Conservation (phyloP, 2,329 filamentous ascomycete genomes). For the Orbilia quercus region DNA sequence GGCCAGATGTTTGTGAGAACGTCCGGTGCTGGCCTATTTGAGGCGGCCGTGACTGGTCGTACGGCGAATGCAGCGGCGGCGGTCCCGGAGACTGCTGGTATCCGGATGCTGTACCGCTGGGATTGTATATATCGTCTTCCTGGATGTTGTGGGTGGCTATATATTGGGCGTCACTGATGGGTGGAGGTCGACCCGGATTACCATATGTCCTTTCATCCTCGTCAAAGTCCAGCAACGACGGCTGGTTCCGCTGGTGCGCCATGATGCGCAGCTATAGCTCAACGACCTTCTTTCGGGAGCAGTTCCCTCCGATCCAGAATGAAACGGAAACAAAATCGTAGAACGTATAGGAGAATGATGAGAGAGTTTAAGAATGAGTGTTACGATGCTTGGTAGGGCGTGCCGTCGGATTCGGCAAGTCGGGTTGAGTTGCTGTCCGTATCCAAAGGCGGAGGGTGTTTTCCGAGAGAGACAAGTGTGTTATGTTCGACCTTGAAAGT, state of each 20-base stretch:
- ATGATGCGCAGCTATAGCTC: slow-evolving; percentile 54
- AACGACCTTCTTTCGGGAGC: slow-evolving; percentile 37
- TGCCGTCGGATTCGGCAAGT: slow-evolving; percentile 37
- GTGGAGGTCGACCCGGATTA: slow-evolving; percentile 59
- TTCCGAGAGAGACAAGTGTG: slow-evolving; percentile 10
- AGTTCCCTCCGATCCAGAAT: slow-evolving; percentile 26
- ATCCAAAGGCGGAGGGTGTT: slow-evolving; percentile 15
- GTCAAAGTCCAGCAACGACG: slow-evolving; percentile 60
- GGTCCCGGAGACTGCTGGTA: slow-evolving; percentile 29
- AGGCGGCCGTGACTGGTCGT: slow-evolving; percentile 61
- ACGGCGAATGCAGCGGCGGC: slow-evolving; percentile 61
- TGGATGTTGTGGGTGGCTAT: slow-evolving; percentile 56
- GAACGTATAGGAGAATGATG: slow-evolving; percentile 6
- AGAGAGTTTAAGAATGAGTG: slow-evolving; percentile 25
- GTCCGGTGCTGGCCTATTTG: slow-evolving; percentile 63
- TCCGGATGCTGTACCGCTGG: slow-evolving; percentile 43
- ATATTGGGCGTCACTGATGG: slow-evolving; percentile 58
- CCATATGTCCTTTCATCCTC: slow-evolving; percentile 60
- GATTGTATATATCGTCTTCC: slow-evolving; percentile 53
- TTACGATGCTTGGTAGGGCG: slow-evolving; percentile 36
- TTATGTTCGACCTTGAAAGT: slow-evolving; percentile 9
- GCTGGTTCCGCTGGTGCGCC: slow-evolving; percentile 55
- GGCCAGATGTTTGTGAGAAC: slow-evolving; percentile 80
- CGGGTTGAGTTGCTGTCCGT: slow-evolving; percentile 50
- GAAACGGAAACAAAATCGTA: slow-evolving; percentile 10